Evolutionary conservation across 805 yeast genomes (phyloP).

Genomic region (Teunomyces atbi): DNA sequence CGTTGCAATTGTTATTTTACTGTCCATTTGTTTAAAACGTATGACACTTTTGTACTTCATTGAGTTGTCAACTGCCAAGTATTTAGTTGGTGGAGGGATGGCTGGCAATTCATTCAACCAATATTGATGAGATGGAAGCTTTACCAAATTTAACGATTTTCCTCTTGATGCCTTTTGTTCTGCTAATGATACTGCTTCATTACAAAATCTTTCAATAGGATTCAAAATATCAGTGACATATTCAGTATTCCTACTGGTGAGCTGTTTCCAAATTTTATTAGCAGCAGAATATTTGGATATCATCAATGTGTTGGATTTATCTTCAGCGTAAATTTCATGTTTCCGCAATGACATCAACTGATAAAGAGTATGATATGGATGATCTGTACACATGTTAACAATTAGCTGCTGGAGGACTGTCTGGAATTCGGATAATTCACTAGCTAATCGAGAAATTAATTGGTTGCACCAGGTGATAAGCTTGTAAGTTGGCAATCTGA

Average conservation of each 20-base stretch:
- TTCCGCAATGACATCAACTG: constrained; percentile 55
- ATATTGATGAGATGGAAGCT: constrained; percentile 38
- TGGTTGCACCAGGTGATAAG: constrained; percentile 83
- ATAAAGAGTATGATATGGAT: constrained; percentile 76
- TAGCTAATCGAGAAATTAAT: constrained; percentile 64
- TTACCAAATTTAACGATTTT: constrained; percentile 28
- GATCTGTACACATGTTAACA: constrained; percentile 45
- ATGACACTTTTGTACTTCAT: constrained; percentile 49
- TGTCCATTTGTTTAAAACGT: constrained; percentile 43
- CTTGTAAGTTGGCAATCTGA: constrained; percentile 53
- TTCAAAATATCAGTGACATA: constrained; percentile 30
- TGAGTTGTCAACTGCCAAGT: constrained; percentile 40
- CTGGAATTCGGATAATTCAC: constrained; percentile 55
- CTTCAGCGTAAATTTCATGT: constrained; percentile 35
- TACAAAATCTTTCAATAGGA: constrained; percentile 52
- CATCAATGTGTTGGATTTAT: constrained; percentile 31
- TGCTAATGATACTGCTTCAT: constrained; percentile 51
- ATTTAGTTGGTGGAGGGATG: constrained; percentile 69
- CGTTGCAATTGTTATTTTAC: constrained; percentile 57
- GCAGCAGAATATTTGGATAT: constrained; percentile 52
- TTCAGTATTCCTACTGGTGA: constrained; percentile 24
- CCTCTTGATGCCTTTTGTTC: constrained; percentile 40
- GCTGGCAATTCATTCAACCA: constrained; percentile 48
- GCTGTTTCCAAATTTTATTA: constrained; percentile 41
- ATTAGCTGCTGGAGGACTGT: constrained; percentile 47